Evolutionary conservation across 1,284 basidiomycete species (phyloP).

Genomic region (Leccinum subrobustum): DNA sequence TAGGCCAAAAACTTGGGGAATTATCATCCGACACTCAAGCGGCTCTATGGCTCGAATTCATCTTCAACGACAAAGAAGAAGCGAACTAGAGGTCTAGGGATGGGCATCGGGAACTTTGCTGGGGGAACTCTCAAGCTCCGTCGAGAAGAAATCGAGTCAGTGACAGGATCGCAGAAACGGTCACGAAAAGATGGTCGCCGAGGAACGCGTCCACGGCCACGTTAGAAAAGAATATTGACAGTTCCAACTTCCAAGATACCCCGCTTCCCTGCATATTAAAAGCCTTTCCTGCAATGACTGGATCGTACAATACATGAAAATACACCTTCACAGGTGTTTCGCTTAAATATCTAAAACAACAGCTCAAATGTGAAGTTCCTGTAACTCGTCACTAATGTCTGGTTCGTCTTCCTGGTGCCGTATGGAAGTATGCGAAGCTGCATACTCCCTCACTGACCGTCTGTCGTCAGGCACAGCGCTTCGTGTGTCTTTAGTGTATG

Average conservation of each 20-base stretch:
- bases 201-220: conserved; percentile 18
- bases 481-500: conserved; percentile 14
- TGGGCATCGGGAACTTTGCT: conserved; percentile 76
- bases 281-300: neutral
- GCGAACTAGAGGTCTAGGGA: conserved; percentile 61
- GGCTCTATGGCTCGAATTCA: conserved; percentile 49
- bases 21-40: conserved; percentile 75
- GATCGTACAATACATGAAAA: conserved; percentile 6
- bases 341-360: conserved; percentile 12
- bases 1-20: conserved; percentile 79
- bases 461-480: conserved; percentile 30
- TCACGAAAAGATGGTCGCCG: conserved; percentile 10
- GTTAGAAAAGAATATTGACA: conserved; percentile 4
- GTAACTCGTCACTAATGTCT: conserved; percentile 24
- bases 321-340: conserved; percentile 4
- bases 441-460: conserved; percentile 24
- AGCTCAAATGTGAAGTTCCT: conserved; percentile 26
- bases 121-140: conserved; percentile 65
- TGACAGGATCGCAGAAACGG: conserved; percentile 33
- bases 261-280: neutral
- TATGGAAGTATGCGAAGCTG: conserved; percentile 17
- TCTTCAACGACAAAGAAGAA: conserved; percentile 38
- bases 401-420: conserved; percentile 20
- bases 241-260: neutral
- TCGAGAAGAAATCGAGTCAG: conserved; percentile 53